phyloP scores from a whole-genome alignment of 495 filamentous ascomycete species.

The Aspergillus conjunctus region DNA sequence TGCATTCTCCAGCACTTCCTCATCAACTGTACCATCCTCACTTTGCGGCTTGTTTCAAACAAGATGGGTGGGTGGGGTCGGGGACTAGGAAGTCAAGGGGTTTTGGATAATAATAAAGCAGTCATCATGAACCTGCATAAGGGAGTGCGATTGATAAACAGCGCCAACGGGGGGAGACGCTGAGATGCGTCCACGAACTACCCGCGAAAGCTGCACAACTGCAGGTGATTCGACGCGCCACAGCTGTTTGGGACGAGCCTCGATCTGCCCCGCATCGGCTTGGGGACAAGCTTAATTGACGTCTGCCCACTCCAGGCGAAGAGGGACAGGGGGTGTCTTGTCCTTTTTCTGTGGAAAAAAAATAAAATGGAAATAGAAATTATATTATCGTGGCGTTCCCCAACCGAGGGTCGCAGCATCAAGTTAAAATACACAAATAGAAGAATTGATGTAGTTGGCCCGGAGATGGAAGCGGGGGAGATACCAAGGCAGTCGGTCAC shows the following conservation, averaged over 20 bases:
- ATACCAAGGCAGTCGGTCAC: too few relatives aligned
- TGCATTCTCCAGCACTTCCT: constrained; percentile 25
- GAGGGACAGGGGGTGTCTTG: constrained; percentile 4
- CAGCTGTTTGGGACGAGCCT: constrained; percentile 23
- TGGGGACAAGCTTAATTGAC: constrained; percentile 27
- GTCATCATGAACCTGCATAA: constrained; percentile 21
- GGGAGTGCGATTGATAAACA: constrained; percentile 18
- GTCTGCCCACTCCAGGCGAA: constrained; percentile 15
- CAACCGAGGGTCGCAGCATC: too few relatives aligned
- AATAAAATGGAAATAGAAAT: too few relatives aligned
- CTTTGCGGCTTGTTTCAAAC: constrained; percentile 18
- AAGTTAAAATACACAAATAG: too few relatives aligned
- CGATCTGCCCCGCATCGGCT: constrained; percentile 32
- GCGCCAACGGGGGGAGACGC: constrained; percentile 16
- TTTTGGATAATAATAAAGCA: neutral
- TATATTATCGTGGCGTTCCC: too few relatives aligned
- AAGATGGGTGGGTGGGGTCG: constrained; percentile 13
- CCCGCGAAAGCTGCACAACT: constrained; percentile 10
- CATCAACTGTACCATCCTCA: constrained; percentile 7
- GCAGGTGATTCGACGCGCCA: constrained; percentile 24
- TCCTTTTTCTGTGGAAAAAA: neutral
- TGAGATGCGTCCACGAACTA: constrained; percentile 20
- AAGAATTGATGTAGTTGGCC: too few relatives aligned
- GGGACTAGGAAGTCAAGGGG: neutral
- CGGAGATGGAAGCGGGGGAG: too few relatives aligned